Percentiles rank a stretch among this genome's conserved stretches.
Evolutionary conservation across 2,329 filamentous ascomycete genomes (phyloP).

Genomic region (Penicillium hesseltinei): DNA sequence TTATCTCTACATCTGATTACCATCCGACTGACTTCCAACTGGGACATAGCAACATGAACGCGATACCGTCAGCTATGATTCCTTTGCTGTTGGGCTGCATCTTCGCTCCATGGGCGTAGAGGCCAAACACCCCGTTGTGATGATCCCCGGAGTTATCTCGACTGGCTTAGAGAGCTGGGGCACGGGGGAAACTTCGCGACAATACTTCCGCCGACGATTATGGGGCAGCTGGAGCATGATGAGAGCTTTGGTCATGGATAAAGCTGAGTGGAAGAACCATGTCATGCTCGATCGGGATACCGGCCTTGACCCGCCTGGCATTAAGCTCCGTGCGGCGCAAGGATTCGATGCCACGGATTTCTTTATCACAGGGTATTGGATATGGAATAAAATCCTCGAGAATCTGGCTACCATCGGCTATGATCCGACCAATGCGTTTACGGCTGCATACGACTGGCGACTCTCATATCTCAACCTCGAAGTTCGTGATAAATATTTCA

Average conservation of each 20-base stretch:
- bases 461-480: conserved; percentile 88
- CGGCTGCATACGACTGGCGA: conserved; percentile 83
- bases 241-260: conserved; percentile 87
- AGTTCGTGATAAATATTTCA: conserved; percentile 88
- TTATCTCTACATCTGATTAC: conserved; percentile 1
- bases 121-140: conserved; percentile 85
- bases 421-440: conserved; percentile 73
- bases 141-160: conserved; percentile 97
- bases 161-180: conserved; percentile 97
- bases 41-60: conserved; percentile 69
- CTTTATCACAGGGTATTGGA: conserved; percentile 81
- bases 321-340: conserved; percentile 90
- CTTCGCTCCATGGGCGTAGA: conserved; percentile 75
- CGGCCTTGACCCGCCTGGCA: conserved; percentile 81
- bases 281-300: conserved; percentile 95
- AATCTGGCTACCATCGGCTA: conserved; percentile 95
- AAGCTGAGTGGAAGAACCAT: conserved; percentile 90
- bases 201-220: conserved; percentile 88
- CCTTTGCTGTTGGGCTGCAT: conserved; percentile 85
- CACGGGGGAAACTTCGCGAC: conserved; percentile 76
- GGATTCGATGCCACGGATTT: conserved; percentile 98
- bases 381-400: conserved; percentile 98
- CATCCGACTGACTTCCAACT: conserved; percentile 11
- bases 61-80: conserved; percentile 86
- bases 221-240: conserved; percentile 99